Percentiles rank a stretch among this genome's conserved stretches.
Conservation (phyloP, 257 asterid species). For the Lithospermum erythrorhizon region DNA sequence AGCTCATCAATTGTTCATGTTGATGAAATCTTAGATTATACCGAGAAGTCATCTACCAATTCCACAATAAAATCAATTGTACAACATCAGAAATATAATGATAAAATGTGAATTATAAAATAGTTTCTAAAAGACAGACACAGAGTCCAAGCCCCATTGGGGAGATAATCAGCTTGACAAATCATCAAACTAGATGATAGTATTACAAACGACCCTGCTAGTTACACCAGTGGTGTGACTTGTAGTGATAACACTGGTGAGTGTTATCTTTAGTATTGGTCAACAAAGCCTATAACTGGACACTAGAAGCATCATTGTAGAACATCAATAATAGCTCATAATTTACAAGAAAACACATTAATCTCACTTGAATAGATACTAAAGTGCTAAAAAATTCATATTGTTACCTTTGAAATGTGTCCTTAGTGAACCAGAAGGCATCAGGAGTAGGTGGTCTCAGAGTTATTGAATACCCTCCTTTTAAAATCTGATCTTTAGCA, state of each 20-base stretch:
- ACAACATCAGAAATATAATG: not conserved
- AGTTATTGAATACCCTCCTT: constrained; percentile 81
- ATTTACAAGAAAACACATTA: not conserved
- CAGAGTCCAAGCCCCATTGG: not conserved
- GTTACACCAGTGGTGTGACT: no score
- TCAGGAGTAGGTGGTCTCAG: constrained; percentile 42
- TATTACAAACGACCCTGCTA: no score
- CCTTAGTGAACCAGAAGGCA: constrained; percentile 74
- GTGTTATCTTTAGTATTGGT: no score
- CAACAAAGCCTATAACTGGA: no score
- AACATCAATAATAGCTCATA: no score
- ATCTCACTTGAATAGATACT: not conserved
- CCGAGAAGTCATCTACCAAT: not conserved
- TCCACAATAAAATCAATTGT: not conserved
- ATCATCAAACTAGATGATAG: not conserved
- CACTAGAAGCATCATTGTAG: no score
- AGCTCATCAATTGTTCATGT: no score
- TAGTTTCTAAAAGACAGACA: not conserved
- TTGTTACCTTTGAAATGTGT: constrained; percentile 65
- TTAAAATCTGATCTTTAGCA: constrained; percentile 73
- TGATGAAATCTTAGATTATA: not conserved
- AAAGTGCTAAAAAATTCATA: not conserved
- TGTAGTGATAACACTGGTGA: no score
- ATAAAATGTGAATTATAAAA: not conserved
- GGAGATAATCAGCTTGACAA: not conserved